These are phyloP conservation scores for Leucosporidium creatinivorum DNA, from an alignment of 768 basidiomycete genomes.

Conservation along the genomic window DNA sequence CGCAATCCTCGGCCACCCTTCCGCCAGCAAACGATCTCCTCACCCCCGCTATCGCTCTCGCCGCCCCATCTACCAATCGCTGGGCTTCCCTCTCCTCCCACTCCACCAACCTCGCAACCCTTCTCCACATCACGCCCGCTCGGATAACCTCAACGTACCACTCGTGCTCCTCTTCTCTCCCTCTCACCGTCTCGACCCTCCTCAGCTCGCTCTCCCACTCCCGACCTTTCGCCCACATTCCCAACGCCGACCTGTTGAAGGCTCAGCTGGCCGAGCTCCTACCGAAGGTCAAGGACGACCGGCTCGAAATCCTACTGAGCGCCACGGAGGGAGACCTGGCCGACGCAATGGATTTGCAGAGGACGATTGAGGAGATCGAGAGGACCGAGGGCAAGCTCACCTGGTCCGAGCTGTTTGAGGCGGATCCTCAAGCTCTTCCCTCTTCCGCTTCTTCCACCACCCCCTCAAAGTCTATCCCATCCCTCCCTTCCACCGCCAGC, in stretches of 20 bases:
- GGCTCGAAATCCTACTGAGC: constrained; percentile 22
- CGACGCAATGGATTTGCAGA: constrained; percentile 34
- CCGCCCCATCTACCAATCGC: constrained; percentile 15
- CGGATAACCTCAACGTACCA: constrained; percentile 19
- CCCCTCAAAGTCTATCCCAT: not conserved
- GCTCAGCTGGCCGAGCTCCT: constrained; percentile 11
- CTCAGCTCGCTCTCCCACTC: constrained; percentile 14
- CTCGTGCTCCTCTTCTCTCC: constrained; percentile 10
- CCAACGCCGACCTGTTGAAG: not conserved
- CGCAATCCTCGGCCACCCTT: not conserved
- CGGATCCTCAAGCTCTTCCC: constrained; percentile 1
- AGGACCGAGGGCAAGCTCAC: constrained; percentile 13
- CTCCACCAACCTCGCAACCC: constrained; percentile 17
- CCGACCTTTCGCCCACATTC: not conserved
- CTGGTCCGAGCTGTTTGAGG: constrained; percentile 12
- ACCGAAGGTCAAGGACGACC: constrained; percentile 7
- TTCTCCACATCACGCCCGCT: constrained; percentile 11
- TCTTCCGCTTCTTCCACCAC: not conserved
- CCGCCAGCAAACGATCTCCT: not conserved
- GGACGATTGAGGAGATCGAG: constrained; percentile 21
- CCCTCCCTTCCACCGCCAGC: not conserved
- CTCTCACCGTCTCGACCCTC: constrained; percentile 18
- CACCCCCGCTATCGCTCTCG: not conserved
- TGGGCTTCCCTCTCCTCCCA: constrained; percentile 23
- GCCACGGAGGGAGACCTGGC: constrained; percentile 32